Evolutionary conservation across 495 filamentous ascomycete species (phyloP), one percentile per base, ranked within the genome.

Genomic region (Apiosordaria backusii): DNA sequence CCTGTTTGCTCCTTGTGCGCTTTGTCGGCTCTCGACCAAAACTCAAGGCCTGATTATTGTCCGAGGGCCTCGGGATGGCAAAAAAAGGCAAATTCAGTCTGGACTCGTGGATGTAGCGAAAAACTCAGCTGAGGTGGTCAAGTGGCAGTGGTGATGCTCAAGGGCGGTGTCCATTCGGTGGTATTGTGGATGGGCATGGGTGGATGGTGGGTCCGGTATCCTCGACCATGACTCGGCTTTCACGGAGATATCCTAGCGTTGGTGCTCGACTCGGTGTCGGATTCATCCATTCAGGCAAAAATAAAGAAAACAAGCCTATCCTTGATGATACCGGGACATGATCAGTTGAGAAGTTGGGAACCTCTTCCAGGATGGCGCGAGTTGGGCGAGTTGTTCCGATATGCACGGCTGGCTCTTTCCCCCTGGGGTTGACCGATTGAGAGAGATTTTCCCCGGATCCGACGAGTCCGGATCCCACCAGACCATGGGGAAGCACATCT

Each of bases 161-260:
- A 52, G 45, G 62, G 63, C 29, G 63, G 40, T 50, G 50, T 45
- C 22, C 35, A 54, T 68, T 70, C 66, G 68, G 68, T 61, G 65
- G 27, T 65, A 66, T 63, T 70, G 68, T 72, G 70, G 70, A 68
- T 71, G 66, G n/a, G 27, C 58, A 63, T 68, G 66, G 68, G 55
- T 62, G 10, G 57, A 16, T 29, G 61, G 19, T n/a, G 29, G 5
- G n/a, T 21, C 61, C 35, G 58, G 52, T 64, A 61, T 64, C 58
- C 65, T 7, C 25, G 23, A 50, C n/a, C 29, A 70, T 70, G 68
- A 70, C 68, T 70, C 68, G 68, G 24, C 22, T 13, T 57, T 27
- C 21, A 9, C 57, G 23, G 59, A 45, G 27, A 40, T 27, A 40
- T 13, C 57, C 16, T 10, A 45, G 35, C 35, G 35, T 15, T 45